These are phyloP conservation scores for Penicillium mononematosum DNA, from an alignment of 495 filamentous ascomycete species.

Conservation along the genomic window DNA sequence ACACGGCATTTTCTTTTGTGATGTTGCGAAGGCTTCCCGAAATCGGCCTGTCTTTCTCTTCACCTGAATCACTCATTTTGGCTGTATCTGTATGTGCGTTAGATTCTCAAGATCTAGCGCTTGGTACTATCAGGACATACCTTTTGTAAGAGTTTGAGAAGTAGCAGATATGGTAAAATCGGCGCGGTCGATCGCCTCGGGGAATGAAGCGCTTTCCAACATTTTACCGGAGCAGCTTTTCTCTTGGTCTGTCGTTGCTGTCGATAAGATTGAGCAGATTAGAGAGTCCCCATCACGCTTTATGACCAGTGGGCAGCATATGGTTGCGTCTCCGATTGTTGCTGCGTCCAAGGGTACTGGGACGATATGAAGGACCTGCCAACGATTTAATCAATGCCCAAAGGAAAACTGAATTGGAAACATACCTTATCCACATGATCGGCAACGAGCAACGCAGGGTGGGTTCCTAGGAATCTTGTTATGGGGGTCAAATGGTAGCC, in stretches of 20 bases:
- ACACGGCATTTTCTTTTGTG: background rate
- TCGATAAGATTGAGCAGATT: slow-evolving; percentile 27
- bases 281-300: slow-evolving; percentile 25
- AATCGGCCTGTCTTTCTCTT: background rate
- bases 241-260: slow-evolving; percentile 21
- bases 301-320: slow-evolving; percentile 28
- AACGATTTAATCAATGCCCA: background rate
- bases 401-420: background rate
- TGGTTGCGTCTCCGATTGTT: slow-evolving; percentile 29
- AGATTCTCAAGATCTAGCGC: background rate
- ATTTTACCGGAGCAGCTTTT: background rate
- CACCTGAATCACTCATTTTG: background rate
- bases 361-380: slow-evolving; percentile 26
- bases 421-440: slow-evolving; percentile 29
- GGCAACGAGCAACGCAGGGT: slow-evolving; percentile 28
- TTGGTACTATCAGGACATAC: background rate
- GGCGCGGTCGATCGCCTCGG: slow-evolving; percentile 8
- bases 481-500: slow-evolving; percentile 20
- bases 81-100: background rate
- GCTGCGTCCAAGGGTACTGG: slow-evolving; percentile 29
- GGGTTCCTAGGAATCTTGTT: slow-evolving; percentile 19
- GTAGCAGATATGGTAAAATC: background rate
- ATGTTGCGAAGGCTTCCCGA: background rate
- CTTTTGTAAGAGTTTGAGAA: background rate
- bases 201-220: slow-evolving; percentile 8